These are phyloP conservation scores for Penicillium sp. DNA, from an alignment of 2,329 filamentous ascomycete genomes.

Conservation along the genomic window DNA sequence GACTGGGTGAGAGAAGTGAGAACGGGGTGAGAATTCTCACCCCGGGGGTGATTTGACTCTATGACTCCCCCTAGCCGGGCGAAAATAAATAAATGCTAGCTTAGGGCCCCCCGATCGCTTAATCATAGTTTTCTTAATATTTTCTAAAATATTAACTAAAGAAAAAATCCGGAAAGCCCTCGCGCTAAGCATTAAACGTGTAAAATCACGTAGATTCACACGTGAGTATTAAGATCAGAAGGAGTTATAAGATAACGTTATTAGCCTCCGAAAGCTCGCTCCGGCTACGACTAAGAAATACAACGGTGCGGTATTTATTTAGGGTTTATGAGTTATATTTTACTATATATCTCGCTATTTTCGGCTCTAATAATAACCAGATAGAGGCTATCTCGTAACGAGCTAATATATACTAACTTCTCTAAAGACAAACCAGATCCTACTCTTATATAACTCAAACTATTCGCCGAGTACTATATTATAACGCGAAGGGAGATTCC, in stretches of 20 bases:
- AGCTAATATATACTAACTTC: neutral
- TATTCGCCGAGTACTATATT: slow-evolving; percentile 17
- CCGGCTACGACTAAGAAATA: neutral
- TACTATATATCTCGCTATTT: too few species aligned
- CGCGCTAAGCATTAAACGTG: neutral
- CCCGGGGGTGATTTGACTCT: neutral
- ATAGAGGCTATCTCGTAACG: neutral
- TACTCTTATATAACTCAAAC: slow-evolving; percentile 10
- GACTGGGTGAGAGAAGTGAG: neutral
- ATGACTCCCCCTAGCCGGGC: neutral
- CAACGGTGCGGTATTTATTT: neutral
- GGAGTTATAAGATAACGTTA: neutral
- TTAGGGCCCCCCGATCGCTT: neutral
- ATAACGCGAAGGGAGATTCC: neutral
- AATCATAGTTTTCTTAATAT: neutral
- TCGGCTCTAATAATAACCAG: neutral
- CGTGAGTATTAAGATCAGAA: neutral
- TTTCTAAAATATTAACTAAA: neutral
- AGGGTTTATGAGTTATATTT: neutral
- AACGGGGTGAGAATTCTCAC: neutral
- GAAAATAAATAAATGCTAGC: neutral
- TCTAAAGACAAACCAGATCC: neutral
- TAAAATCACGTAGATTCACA: neutral
- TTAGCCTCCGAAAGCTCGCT: neutral
- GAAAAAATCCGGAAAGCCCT: neutral